Percentiles rank a stretch among this genome's conserved stretches.
These are phyloP conservation scores for Penicillium sclerotigenum DNA, from an alignment of 2,329 filamentous ascomycete genomes.

Conservation along the genomic window DNA sequence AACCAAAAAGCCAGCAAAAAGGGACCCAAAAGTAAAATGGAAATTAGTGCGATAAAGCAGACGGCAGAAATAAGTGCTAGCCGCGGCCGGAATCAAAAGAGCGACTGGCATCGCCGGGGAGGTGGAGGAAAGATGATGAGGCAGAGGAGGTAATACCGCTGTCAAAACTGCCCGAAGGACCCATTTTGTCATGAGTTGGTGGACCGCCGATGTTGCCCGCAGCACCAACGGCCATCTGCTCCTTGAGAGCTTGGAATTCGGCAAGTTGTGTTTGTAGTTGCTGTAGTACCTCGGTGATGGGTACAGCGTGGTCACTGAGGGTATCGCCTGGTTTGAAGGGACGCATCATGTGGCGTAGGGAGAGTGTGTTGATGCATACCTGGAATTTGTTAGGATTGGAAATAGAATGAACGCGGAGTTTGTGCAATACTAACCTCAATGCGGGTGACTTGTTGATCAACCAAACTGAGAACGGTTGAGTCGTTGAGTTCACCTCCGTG, in stretches of 20 bases:
- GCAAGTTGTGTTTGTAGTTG: slow-evolving; percentile 42
- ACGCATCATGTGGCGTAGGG: slow-evolving; percentile 72
- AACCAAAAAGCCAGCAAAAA: slow-evolving; percentile 2
- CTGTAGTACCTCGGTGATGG: slow-evolving; percentile 65
- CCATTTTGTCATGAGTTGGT: slow-evolving; percentile 9
- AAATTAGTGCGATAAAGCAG: slow-evolving; percentile 1
- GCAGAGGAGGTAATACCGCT: slow-evolving; percentile 24
- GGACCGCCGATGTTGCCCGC: slow-evolving; percentile 23
- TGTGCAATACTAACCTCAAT: slow-evolving; percentile 72
- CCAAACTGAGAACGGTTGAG: slow-evolving; percentile 78
- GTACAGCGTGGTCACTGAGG: slow-evolving; percentile 70
- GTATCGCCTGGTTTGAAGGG: slow-evolving; percentile 62
- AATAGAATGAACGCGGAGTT: not conserved
- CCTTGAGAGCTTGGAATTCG: slow-evolving; percentile 42
- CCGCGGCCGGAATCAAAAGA: slow-evolving; percentile 19
- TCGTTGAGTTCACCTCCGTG: slow-evolving; percentile 84
- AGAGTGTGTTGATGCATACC: slow-evolving; percentile 77
- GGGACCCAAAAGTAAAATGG: slow-evolving; percentile 5
- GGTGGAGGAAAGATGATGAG: slow-evolving; percentile 31
- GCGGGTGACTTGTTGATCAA: slow-evolving; percentile 91
- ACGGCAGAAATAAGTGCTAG: slow-evolving; percentile 8
- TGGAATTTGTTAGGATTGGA: slow-evolving; percentile 39
- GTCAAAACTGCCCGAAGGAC: slow-evolving; percentile 15
- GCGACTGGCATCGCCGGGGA: slow-evolving; percentile 18
- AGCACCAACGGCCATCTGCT: slow-evolving; percentile 34